These are phyloP conservation scores for Mucor circinelloides DNA, from an alignment of 371 early-diverging fungal genomes.

Conservation along the genomic window DNA sequence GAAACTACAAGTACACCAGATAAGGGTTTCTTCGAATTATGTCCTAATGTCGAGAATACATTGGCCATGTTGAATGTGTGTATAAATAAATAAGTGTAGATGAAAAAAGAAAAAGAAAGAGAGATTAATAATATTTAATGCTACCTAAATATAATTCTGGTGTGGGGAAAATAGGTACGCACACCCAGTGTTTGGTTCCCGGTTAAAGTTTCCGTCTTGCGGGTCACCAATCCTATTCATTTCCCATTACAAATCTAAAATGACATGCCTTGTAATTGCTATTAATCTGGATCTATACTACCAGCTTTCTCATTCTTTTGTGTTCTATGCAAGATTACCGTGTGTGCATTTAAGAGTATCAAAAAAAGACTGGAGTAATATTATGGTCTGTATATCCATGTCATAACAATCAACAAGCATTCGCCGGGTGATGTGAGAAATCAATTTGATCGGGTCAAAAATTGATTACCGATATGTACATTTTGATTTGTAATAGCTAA, in stretches of 20 bases:
- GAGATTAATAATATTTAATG: not conserved
- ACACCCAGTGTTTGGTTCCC: not conserved
- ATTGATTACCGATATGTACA: not conserved
- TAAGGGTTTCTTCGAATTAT: conserved; percentile 34
- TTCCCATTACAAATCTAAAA: not conserved
- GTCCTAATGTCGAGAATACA: conserved; percentile 33
- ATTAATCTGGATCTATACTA: not conserved
- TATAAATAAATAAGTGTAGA: not conserved
- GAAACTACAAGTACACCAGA: conserved; percentile 37
- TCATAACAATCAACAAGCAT: not conserved
- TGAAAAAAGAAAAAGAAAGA: not conserved
- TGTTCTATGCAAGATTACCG: too few species aligned
- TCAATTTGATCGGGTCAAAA: not conserved
- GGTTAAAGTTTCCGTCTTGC: not conserved
- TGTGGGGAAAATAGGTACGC: not conserved
- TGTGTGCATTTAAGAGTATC: too few species aligned
- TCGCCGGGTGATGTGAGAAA: not conserved
- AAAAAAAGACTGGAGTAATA: not conserved
- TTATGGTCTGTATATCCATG: not conserved
- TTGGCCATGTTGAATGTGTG: conserved; percentile 30
- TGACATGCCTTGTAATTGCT: not conserved
- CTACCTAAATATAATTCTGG: not conserved
- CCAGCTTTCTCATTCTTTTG: not conserved
- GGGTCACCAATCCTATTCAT: not conserved
- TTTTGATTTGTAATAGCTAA: not conserved